These are phyloP conservation scores for Sporothrix dimorphospora DNA, from an alignment of 2,329 filamentous ascomycete genomes.

Conservation along the genomic window DNA sequence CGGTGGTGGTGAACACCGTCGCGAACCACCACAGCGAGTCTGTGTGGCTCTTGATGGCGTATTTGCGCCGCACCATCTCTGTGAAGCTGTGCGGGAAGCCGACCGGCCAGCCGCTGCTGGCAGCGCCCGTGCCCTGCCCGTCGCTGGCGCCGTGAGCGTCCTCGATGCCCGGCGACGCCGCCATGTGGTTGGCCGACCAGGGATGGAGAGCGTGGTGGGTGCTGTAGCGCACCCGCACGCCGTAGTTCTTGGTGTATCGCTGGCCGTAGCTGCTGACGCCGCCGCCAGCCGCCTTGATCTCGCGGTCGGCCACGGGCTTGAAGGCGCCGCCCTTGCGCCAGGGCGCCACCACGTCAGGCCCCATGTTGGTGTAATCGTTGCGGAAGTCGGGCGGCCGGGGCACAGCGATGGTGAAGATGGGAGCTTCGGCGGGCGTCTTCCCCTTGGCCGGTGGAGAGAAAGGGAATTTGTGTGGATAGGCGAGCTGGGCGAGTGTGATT, in stretches of 20 bases:
- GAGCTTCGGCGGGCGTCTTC: not conserved
- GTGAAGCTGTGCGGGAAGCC: conserved; percentile 32
- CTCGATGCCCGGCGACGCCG: conserved; percentile 29
- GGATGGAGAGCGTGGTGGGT: conserved; percentile 37
- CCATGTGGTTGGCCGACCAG: conserved; percentile 39
- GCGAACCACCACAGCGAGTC: conserved; percentile 35
- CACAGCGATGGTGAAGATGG: not conserved
- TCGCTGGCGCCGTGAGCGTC: conserved; percentile 29
- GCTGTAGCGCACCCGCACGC: conserved; percentile 25
- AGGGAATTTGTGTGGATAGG: not conserved
- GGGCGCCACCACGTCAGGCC: conserved; percentile 22
- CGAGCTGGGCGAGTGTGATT: not conserved
- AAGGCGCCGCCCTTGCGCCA: conserved; percentile 20
- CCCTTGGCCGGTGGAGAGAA: not conserved
- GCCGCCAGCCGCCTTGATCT: not conserved
- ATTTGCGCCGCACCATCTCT: conserved; percentile 39
- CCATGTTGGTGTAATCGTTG: conserved; percentile 25
- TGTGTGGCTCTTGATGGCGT: conserved; percentile 36
- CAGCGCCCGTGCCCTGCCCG: not conserved
- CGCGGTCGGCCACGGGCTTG: not conserved
- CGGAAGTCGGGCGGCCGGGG: conserved; percentile 20
- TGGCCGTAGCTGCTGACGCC: not conserved
- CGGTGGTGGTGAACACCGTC: not conserved
- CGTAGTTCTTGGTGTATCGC: not conserved
- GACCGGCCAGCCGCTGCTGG: not conserved